Evolutionary conservation across 345 rosid genomes (phyloP), one percentile per base, ranked within the genome.

Genomic region (Citrus maxima): DNA sequence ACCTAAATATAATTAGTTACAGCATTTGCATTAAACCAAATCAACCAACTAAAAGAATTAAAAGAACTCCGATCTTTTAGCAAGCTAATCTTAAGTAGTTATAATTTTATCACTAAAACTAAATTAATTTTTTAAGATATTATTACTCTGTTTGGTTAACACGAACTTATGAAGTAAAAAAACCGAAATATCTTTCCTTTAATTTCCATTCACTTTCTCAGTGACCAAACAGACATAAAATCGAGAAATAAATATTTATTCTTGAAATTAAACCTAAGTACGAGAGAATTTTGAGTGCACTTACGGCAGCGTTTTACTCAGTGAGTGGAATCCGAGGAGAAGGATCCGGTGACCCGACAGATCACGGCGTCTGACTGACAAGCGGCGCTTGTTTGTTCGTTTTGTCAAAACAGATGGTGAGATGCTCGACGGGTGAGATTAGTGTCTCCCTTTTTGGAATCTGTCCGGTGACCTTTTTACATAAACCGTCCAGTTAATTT

Each of bases 261-360:
- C 2, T 21, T n/a, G n/a, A 12, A 73, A 58, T 72, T n/a, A 19
- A 72, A 72, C 28, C 14, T 10, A 24, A 35, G 66, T 24, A 58
- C 2, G 32, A 34, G 66, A 73, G 54, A 59, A 56, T 46, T 56
- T 21, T 51, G 46, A 32, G 35, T 13, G 22, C 16, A n/a, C 75
- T 37, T 73, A 73, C 54, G 51, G 21, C 9, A 61, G 51, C 38
- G 34, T 25, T 72, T 34, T 56, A 19, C 19, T 32, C 28, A 1
- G 49, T 13, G 54, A 56, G 10, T 55, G 34, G 64, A 60, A 56
- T 72, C 75, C 65, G 65, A 7, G 46, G 6, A 32, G 49, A n/a
- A 56, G 75, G 75, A 58, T 37, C 76, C 76, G 76, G 51, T 12
- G 66, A 58, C 66, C 65, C 54, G 76, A 73, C 30, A 56, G 32